A percentile compares a stretch with the other conserved stretches of the same genome.
These are phyloP conservation scores for Aspergillus aculeatinus DNA, from an alignment of 2,329 filamentous ascomycete species.

Conservation along the genomic window DNA sequence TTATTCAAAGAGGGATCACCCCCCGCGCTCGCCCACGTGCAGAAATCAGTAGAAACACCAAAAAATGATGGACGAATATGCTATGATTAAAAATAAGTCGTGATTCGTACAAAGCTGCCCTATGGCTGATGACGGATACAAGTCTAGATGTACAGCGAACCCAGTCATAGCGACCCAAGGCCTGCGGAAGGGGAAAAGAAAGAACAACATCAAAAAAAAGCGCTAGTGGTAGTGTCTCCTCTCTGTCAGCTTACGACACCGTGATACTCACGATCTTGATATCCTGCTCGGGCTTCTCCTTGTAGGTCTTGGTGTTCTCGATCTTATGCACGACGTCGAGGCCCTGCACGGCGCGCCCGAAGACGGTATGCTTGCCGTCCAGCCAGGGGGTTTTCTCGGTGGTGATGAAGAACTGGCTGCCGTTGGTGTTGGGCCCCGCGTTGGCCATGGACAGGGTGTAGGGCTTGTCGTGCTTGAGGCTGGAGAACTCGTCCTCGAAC, in stretches of 20 bases:
- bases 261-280: conserved; percentile 92
- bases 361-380: conserved; percentile 96
- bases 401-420: conserved; percentile 96
- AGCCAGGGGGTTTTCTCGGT: conserved; percentile 97
- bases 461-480: conserved; percentile 87
- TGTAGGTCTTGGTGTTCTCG: conserved; percentile 81
- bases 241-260: conserved; percentile 21
- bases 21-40: no score
- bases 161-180: no score
- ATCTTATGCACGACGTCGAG: conserved; percentile 95
- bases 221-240: neutral
- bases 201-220: neutral
- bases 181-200: neutral
- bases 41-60: no score
- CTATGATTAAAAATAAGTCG: no score
- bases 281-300: conserved; percentile 94
- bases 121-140: no score
- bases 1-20: no score
- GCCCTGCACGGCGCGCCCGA: conserved; percentile 84
- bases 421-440: conserved; percentile 91
- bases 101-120: no score
- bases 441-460: conserved; percentile 99
- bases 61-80: no score
- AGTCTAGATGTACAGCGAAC: no score
- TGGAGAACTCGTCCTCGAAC: conserved; percentile 91